These are phyloP conservation scores for Schoenoplectus tabernaemontani DNA, from an alignment of 202 grass and related monocot genomes.

Conservation along the genomic window DNA sequence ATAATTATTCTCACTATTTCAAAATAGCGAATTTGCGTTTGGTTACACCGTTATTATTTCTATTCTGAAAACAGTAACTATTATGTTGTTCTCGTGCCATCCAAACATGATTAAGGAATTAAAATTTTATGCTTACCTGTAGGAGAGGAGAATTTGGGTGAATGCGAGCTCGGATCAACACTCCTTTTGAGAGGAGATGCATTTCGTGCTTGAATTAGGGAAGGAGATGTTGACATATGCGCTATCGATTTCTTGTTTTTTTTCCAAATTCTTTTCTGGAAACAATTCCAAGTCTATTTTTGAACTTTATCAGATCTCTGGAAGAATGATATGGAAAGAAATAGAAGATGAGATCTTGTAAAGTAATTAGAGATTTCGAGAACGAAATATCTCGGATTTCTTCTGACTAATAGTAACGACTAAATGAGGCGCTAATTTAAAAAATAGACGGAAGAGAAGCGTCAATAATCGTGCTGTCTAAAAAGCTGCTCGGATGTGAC, in stretches of 20 bases:
- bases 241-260: slow-evolving; percentile 3
- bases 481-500: not conserved
- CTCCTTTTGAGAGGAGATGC: slow-evolving; percentile 14
- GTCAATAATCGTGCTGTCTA: not conserved
- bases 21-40: too few species aligned
- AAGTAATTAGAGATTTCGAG: not conserved
- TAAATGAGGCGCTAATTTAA: slow-evolving; percentile 9
- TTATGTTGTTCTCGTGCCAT: too few species aligned
- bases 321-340: slow-evolving; percentile 1
- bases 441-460: not conserved
- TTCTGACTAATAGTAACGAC: slow-evolving; percentile 9
- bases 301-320: not conserved
- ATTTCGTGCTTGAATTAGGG: slow-evolving; percentile 19
- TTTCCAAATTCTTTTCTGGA: not conserved
- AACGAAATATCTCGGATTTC: not conserved
- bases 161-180: not conserved
- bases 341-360: not conserved
- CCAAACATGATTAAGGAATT: not conserved
- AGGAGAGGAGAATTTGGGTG: slow-evolving; percentile 12
- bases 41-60: too few species aligned
- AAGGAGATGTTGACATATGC: slow-evolving; percentile 22
- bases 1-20: too few species aligned
- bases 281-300: not conserved
- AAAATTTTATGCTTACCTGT: slow-evolving; percentile 4
- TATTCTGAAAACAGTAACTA: too few species aligned